Evolutionary conservation across 106 monocot genomes (phyloP).

Genomic region (Triglochin maritima): DNA sequence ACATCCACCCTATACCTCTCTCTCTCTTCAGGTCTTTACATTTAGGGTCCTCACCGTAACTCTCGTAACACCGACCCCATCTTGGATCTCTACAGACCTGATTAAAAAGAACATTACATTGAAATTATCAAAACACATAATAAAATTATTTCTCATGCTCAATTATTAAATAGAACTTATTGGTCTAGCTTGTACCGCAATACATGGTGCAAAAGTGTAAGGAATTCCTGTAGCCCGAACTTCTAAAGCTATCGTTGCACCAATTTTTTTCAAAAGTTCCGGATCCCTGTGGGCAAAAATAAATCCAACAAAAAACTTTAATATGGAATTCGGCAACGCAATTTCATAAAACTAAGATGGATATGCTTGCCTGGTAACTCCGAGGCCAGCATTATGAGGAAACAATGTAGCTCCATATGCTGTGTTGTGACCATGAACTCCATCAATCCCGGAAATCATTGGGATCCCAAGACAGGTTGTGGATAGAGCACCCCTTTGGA

Average conservation of each 20-base stretch:
- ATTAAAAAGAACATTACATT: too few relatives aligned
- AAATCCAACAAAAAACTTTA: not conserved
- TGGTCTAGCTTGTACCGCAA: slow-evolving; percentile 6
- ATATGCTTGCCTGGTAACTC: slow-evolving; percentile 41
- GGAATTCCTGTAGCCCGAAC: slow-evolving; percentile 36
- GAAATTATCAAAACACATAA: too few relatives aligned
- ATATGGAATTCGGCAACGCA: not conserved
- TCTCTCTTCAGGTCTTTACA: too few relatives aligned
- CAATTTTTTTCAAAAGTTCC: slow-evolving; percentile 10
- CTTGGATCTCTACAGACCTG: slow-evolving; percentile 39
- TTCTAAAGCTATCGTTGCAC: slow-evolving; percentile 22
- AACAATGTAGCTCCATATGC: slow-evolving; percentile 65
- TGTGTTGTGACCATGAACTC: slow-evolving; percentile 83
- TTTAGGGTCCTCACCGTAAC: slow-evolving; percentile 41
- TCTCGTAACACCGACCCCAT: slow-evolving; percentile 53
- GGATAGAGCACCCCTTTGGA: slow-evolving; percentile 46
- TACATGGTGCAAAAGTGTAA: slow-evolving; percentile 32
- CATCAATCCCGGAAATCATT: slow-evolving; percentile 67
- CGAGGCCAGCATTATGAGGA: slow-evolving; percentile 70
- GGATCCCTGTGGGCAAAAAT: slow-evolving; percentile 30
- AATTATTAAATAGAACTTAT: too few relatives aligned
- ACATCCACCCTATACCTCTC: too few relatives aligned
- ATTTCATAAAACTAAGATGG: not conserved
- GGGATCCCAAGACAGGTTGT: slow-evolving; percentile 69
- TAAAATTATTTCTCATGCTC: too few relatives aligned